Conservation (phyloP, 768 basidiomycete genomes). For the Termitomyces sp. region DNA sequence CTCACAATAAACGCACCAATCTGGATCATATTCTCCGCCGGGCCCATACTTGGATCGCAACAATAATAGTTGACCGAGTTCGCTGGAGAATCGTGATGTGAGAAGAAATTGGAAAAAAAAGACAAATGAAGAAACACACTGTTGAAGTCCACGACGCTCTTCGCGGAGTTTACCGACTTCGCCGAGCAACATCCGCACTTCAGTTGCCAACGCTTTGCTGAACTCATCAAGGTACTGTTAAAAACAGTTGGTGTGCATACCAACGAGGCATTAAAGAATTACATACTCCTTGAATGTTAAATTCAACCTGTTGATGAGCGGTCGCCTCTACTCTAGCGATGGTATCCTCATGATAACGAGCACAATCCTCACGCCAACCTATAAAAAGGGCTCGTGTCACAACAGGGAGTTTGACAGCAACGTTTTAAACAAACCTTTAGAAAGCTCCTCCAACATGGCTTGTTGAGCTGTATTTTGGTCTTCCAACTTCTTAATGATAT, state of each 20-base stretch:
- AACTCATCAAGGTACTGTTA: constrained; percentile 82
- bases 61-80: constrained; percentile 68
- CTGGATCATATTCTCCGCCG: constrained; percentile 82
- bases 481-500: constrained; percentile 55
- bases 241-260: constrained; percentile 1
- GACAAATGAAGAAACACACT: constrained; percentile 45
- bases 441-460: constrained; percentile 50
- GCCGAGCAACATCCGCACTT: constrained; percentile 78
- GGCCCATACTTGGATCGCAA: constrained; percentile 76
- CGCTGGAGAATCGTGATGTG: constrained; percentile 38
- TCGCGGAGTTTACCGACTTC: constrained; percentile 84
- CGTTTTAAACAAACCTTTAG: constrained; percentile 46
- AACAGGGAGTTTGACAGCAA: neutral
- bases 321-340: constrained; percentile 66
- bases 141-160: constrained; percentile 72
- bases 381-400: constrained; percentile 10
- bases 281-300: constrained; percentile 81
- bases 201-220: constrained; percentile 77
- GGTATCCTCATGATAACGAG: constrained; percentile 63
- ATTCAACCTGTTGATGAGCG: constrained; percentile 74
- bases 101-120: neutral
- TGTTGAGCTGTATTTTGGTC: constrained; percentile 59
- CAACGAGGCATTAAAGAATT: neutral
- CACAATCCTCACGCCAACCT: constrained; percentile 71
- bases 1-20: constrained; percentile 49